Percentiles rank a stretch among this genome's conserved stretches.
Evolutionary conservation across 1,139 yeast species (phyloP).

Genomic region (Suhomyces guaymorum): DNA sequence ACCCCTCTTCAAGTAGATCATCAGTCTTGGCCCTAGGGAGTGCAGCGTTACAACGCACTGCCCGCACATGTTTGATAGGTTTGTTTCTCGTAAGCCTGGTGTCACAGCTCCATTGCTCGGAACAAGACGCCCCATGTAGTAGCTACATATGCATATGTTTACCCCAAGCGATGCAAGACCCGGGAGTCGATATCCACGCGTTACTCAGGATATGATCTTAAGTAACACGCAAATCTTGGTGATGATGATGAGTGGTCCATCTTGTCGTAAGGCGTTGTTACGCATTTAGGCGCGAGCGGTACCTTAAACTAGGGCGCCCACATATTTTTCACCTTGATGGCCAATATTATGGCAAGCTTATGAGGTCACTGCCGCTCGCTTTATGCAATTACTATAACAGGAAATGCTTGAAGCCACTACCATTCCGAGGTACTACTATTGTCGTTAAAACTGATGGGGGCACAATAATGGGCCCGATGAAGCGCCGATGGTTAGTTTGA

Average conservation of each 20-base stretch:
- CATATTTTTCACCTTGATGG: neutral
- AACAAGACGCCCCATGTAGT: too few species aligned
- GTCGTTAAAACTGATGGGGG: neutral
- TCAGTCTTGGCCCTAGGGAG: too few species aligned
- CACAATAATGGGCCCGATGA: neutral
- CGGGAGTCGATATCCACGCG: too few species aligned
- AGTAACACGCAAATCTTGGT: neutral
- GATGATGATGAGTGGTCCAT: neutral
- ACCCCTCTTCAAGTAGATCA: too few species aligned
- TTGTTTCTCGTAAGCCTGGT: too few species aligned
- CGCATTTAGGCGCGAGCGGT: neutral
- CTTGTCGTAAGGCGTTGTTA: neutral
- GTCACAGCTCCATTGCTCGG: too few species aligned
- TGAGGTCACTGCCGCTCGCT: neutral
- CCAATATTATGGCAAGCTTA: neutral
- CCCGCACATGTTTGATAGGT: too few species aligned
- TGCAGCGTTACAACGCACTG: too few species aligned
- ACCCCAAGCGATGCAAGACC: neutral
- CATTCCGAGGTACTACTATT: constrained; percentile 5
- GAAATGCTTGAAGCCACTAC: neutral
- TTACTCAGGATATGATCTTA: too few species aligned
- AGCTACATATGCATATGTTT: neutral
- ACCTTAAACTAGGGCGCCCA: neutral
- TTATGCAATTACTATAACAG: neutral
- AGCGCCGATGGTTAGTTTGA: neutral